Conservation (phyloP, 495 filamentous ascomycete genomes). For the Rusavskia elegans region DNA sequence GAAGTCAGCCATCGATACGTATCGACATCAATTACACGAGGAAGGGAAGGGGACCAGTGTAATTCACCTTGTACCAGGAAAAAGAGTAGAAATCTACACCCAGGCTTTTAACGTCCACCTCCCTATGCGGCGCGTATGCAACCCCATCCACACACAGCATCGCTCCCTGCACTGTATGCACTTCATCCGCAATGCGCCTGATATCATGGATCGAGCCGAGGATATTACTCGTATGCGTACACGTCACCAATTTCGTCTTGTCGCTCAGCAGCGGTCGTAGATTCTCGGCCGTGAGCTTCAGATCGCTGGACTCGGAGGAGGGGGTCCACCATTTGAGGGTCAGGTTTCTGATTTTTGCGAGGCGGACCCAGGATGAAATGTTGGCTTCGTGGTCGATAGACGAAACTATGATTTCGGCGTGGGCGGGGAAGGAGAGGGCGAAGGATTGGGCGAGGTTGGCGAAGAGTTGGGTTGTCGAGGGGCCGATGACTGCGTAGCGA, state of each 20-base stretch:
- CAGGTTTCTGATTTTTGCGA: conserved; percentile 40
- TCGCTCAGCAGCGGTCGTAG: conserved; percentile 37
- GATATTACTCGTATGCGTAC: conserved; percentile 56
- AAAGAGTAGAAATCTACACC: conserved; percentile 63
- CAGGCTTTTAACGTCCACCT: conserved; percentile 45
- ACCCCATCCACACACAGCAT: conserved; percentile 45
- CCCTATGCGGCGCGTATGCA: conserved; percentile 52
- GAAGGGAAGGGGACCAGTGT: neutral
- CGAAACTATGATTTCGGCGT: conserved; percentile 49
- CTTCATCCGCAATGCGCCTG: conserved; percentile 33
- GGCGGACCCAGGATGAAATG: conserved; percentile 47
- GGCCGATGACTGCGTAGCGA: conserved; percentile 35
- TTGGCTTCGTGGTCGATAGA: conserved; percentile 60
- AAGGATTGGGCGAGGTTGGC: conserved; percentile 42
- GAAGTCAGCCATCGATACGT: too few species aligned
- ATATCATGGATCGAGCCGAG: conserved; percentile 54
- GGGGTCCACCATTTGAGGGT: conserved; percentile 52
- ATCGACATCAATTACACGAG: too few species aligned
- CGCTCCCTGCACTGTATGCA: conserved; percentile 32
- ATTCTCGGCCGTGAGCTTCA: conserved; percentile 34
- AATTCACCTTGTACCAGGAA: conserved; percentile 51
- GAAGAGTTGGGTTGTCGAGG: conserved; percentile 58
- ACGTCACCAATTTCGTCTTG: conserved; percentile 48
- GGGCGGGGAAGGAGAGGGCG: conserved; percentile 38
- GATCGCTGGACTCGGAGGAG: conserved; percentile 23